A percentile compares a stretch with the other conserved stretches of the same genome.
Conservation (phyloP, 169 alveolate genomes). For the Plasmodium chabaudi region DNA sequence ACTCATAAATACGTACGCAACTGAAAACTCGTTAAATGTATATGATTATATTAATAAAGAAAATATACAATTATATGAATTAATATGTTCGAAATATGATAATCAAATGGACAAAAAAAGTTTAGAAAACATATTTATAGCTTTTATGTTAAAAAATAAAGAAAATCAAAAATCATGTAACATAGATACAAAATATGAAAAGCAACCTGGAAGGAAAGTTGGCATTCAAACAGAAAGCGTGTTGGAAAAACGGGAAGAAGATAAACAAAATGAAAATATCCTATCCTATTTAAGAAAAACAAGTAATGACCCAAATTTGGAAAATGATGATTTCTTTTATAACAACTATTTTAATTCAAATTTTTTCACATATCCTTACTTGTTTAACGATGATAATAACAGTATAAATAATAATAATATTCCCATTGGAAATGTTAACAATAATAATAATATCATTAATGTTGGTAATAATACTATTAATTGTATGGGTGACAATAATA, state of each 20-base stretch:
- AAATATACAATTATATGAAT: slow-evolving; percentile 45
- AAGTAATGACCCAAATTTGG: no score
- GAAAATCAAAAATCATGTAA: slow-evolving; percentile 7
- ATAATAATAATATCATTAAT: no score
- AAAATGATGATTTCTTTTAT: no score
- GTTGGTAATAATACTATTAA: no score
- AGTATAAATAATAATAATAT: no score
- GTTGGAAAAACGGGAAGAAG: neutral
- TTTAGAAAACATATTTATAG: slow-evolving; percentile 25
- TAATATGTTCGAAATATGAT: slow-evolving; percentile 17
- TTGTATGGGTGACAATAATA: no score
- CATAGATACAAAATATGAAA: neutral
- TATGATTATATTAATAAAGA: slow-evolving; percentile 46
- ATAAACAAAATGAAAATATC: slow-evolving; percentile 6
- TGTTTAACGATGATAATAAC: no score
- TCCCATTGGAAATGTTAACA: no score
- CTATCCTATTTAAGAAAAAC: slow-evolving; percentile 3
- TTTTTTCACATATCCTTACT: neutral
- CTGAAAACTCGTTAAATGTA: slow-evolving; percentile 28
- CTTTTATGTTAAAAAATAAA: slow-evolving; percentile 12
- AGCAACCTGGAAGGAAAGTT: slow-evolving; percentile 1
- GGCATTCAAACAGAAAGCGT: neutral
- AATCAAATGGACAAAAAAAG: slow-evolving; percentile 32
- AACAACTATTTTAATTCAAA: neutral
- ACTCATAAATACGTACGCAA: slow-evolving; percentile 53